These are phyloP conservation scores for Vanderwaltozyma polyspora DNA, from an alignment of 805 yeast species.

Conservation along the genomic window DNA sequence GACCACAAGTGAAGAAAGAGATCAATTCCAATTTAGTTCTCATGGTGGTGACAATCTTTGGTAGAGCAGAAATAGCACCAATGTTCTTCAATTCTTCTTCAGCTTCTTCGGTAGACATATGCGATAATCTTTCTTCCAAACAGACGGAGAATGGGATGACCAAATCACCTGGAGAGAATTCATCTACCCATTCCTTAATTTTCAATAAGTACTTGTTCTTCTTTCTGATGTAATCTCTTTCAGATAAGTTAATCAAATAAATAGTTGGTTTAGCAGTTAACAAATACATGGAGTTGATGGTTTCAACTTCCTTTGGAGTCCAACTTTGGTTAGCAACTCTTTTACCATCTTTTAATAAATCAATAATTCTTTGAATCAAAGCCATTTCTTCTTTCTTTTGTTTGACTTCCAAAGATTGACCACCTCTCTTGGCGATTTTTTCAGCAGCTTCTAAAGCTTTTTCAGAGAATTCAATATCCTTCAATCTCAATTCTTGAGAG, in stretches of 20 bases:
- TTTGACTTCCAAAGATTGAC: conserved; percentile 80
- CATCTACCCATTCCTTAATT: conserved; percentile 78
- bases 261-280: conserved; percentile 94
- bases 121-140: conserved; percentile 83
- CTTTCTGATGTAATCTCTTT: conserved; percentile 77
- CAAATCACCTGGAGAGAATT: conserved; percentile 76
- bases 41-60: conserved; percentile 78
- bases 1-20: conserved; percentile 92
- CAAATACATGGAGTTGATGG: conserved; percentile 73
- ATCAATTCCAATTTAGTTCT: conserved; percentile 76
- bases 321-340: conserved; percentile 82
- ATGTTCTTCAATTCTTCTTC: conserved; percentile 62
- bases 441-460: conserved; percentile 71
- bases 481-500: conserved; percentile 81
- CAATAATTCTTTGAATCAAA: conserved; percentile 62
- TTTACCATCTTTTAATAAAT: conserved; percentile 68
- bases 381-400: conserved; percentile 77
- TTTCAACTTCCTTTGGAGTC: conserved; percentile 85
- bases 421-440: conserved; percentile 77
- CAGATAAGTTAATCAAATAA: conserved; percentile 81
- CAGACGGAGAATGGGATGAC: conserved; percentile 90
- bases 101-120: conserved; percentile 74
- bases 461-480: conserved; percentile 90
- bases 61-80: conserved; percentile 71
- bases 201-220: conserved; percentile 74